Evolutionary conservation across 306 rosid genomes (phyloP).

Genomic region (Lathyrus aphaca): DNA sequence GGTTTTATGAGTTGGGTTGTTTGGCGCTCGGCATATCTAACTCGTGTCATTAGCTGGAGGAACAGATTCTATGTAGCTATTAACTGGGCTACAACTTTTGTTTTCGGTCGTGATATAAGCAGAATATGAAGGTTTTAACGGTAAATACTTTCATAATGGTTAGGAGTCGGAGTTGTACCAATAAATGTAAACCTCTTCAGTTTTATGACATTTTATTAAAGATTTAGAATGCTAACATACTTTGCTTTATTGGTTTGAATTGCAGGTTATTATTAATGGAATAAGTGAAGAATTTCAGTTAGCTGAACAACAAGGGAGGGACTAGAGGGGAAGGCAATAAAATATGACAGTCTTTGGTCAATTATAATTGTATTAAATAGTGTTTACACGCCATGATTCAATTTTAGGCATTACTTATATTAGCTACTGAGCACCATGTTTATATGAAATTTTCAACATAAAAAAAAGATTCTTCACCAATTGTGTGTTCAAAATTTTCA

Average conservation of each 20-base stretch:
- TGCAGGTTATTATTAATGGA: constrained; percentile 27
- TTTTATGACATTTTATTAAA: neutral
- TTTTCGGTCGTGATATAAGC: constrained; percentile 95
- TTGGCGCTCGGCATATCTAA: constrained; percentile 88
- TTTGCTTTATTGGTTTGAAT: constrained; percentile 19
- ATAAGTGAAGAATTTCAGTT: constrained; percentile 22
- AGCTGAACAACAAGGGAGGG: constrained; percentile 8
- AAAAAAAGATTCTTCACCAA: neutral
- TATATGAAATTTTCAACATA: neutral
- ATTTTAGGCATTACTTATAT: neutral
- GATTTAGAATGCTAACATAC: constrained; percentile 8
- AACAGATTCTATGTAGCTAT: constrained; percentile 89
- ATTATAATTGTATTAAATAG: neutral
- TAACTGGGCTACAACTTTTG: constrained; percentile 89
- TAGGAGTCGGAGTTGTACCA: neutral
- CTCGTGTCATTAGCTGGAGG: constrained; percentile 96
- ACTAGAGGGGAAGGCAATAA: constrained; percentile 30
- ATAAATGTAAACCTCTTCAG: neutral
- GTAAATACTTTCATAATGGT: constrained; percentile 13
- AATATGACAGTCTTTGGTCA: neutral
- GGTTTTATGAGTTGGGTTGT: constrained; percentile 88
- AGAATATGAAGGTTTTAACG: constrained; percentile 57
- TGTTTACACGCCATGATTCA: constrained; percentile 4
- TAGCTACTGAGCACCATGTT: constrained; percentile 20
- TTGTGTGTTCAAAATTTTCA: constrained; percentile 6